These are phyloP conservation scores for Cardiospermum halicacabum DNA, from an alignment of 345 rosid species.

Conservation along the genomic window DNA sequence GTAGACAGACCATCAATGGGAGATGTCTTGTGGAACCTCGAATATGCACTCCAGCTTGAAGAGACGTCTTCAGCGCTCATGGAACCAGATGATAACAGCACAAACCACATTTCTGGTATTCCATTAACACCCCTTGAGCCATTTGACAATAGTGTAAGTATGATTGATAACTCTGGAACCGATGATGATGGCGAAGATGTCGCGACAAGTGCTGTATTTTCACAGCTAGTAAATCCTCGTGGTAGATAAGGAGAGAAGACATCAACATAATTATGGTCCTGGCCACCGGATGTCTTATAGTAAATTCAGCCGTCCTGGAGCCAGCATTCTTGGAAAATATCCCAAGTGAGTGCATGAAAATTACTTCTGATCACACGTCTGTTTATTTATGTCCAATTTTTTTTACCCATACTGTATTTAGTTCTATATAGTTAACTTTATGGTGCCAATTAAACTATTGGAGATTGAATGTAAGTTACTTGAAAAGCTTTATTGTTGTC, in stretches of 20 bases:
- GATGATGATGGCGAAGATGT: constrained; percentile 83
- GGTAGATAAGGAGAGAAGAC: constrained; percentile 55
- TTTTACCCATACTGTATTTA: constrained; percentile 27
- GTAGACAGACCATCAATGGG: constrained; percentile 98
- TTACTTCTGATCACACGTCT: constrained; percentile 16
- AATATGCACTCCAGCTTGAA: constrained; percentile 90
- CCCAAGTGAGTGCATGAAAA: constrained; percentile 16
- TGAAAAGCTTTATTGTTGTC: constrained; percentile 18
- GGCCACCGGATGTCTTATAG: constrained; percentile 10
- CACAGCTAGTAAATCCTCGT: constrained; percentile 97
- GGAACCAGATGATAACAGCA: constrained; percentile 97
- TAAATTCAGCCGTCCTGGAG: constrained; percentile 13
- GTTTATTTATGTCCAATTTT: constrained; percentile 23
- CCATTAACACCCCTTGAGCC: constrained; percentile 80
- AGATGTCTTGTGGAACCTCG: constrained; percentile 96
- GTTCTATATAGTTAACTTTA: constrained; percentile 34
- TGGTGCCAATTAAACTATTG: constrained; percentile 22
- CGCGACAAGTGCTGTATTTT: constrained; percentile 90
- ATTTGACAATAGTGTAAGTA: constrained; percentile 83
- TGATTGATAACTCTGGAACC: constrained; percentile 58
- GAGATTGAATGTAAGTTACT: constrained; percentile 18
- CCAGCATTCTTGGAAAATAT: constrained; percentile 16
- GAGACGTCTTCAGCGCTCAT: constrained; percentile 79
- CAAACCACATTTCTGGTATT: constrained; percentile 86
- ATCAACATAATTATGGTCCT: not conserved